A percentile compares a stretch with the other conserved stretches of the same genome.
Evolutionary conservation across 176 grass and related monocot species (phyloP).

Genomic region (sorghum (Sorghum bicolor)): Sorghum_bicolor_NCBIv3 NC_012876.2:24731001-24731500

Average conservation of each 20-base stretch:
- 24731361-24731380: too few species aligned
- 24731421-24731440: too few species aligned
- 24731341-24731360: too few species aligned
- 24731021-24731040: too few species aligned
- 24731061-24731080: neutral
- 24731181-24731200: neutral
- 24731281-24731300: neutral
- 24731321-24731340: neutral
- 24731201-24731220: too few species aligned
- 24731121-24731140: neutral
- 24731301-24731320: neutral
- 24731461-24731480: too few species aligned
- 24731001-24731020: too few species aligned
- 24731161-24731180: neutral
- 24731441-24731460: too few species aligned
- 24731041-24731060: too few species aligned
- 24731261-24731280: neutral
- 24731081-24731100: neutral
- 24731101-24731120: neutral
- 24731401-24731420: too few species aligned
- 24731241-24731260: neutral
- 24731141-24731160: neutral
- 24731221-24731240: neutral
- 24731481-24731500: too few species aligned
- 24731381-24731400: too few species aligned